A percentile compares a stretch with the other conserved stretches of the same genome.
Conservation (phyloP, 2,329 filamentous ascomycete species). For the Magnaporthiopsis incrustans region DNA sequence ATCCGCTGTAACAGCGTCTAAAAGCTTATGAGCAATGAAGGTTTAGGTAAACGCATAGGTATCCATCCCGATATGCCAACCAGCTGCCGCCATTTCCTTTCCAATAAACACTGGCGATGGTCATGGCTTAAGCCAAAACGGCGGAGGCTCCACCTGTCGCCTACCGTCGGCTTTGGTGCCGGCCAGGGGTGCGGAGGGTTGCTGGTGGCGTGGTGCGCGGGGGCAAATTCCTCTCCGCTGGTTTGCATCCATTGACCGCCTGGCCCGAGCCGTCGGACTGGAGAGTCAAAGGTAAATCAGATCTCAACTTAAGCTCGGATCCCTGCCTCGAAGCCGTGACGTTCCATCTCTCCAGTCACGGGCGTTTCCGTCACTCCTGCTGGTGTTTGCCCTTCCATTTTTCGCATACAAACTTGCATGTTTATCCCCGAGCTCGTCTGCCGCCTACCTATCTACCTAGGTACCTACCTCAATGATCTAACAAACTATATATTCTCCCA, state of each 20-base stretch:
- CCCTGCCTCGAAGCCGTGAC: neutral
- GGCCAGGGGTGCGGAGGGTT: too few relatives aligned
- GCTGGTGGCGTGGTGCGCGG: neutral
- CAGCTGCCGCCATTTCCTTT: too few relatives aligned
- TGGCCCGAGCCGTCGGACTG: neutral
- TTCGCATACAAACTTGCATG: too few relatives aligned
- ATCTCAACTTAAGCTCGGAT: neutral
- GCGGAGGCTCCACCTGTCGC: too few relatives aligned
- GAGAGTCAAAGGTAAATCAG: neutral
- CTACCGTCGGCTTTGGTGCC: neutral
- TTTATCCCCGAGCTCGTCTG: neutral
- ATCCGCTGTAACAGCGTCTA: too few relatives aligned
- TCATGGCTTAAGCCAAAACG: too few relatives aligned
- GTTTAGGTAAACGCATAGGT: too few relatives aligned
- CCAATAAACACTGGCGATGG: too few relatives aligned
- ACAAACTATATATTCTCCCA: neutral
- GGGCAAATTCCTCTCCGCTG: conserved; percentile 1
- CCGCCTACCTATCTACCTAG: neutral
- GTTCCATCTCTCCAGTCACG: neutral
- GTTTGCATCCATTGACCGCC: neutral
- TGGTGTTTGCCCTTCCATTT: neutral
- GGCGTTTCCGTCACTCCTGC: neutral
- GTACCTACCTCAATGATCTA: neutral
- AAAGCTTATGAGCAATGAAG: too few relatives aligned
- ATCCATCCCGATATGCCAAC: too few relatives aligned